Base-by-base conservation (phyloP, 345 rosid genomes). In the Reutealis trisperma region DNA sequence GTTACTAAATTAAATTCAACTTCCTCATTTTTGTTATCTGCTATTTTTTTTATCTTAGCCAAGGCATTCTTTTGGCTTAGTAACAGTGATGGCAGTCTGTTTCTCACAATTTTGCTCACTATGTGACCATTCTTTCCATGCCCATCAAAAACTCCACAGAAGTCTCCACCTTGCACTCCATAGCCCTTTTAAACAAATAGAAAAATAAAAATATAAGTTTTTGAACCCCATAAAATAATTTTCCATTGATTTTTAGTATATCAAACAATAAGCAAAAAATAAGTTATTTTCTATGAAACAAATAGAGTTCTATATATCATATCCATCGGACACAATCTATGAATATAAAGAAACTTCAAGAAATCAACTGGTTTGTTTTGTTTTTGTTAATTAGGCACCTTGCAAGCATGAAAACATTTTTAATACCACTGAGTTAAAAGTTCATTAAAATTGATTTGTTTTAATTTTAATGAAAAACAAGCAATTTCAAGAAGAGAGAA, bases 71-170 rank as follows among this genome's bases (percentile, higher is more conserved):
- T 91, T 16, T 87, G 91, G 80, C 71, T 76, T 21, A 93, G 81
- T 58, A 94, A 24, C 24, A 89, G 85, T 2, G 88, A 78, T 49
- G 97, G 90, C 83, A 91, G 83, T 32, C 84, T 84, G 49, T 90
- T 86, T 68, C 92, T 88, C 34, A 90, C 97, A 49, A 79, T 80
- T 80, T 86, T 90, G 88, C 98, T 91, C 71, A 91, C 88, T 0
- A 80, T 21, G 16, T 91, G 92, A 70, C 98, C 98, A 60, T 81
- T 89, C 73, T 83, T 85, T 83, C 98, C 98, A 82, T 94, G 98
- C 21, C 98, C 98, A 75, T 94, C 98, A 79, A 91, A 93, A 27
- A 94, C 97, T 63, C 88, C 97, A 75, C 90, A 88, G 24, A 91
- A 82, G 0, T 77, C 89, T 77, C 91, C 95, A 51, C 77, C 86